A percentile compares a stretch with the other conserved stretches of the same genome.
phyloP scores from a whole-genome alignment of 2,329 filamentous ascomycete genomes.

The Cladophialophora psammophila region DNA sequence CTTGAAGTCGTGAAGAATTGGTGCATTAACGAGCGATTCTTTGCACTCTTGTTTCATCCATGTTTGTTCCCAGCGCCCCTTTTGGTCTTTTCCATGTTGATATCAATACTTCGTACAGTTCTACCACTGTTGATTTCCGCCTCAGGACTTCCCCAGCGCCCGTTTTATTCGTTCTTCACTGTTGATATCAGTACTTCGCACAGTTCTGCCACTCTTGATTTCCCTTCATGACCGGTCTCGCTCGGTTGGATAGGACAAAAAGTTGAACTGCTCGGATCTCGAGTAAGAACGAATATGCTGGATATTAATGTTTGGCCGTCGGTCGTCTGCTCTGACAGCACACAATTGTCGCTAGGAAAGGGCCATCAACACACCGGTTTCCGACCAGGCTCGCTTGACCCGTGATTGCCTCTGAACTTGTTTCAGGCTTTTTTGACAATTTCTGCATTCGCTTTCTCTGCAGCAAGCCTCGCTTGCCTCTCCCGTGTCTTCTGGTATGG shows the following conservation, averaged over 20 bases:
- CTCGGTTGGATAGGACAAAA: background rate
- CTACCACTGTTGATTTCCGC: background rate
- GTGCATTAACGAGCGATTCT: background rate
- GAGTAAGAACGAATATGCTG: background rate
- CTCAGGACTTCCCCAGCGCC: background rate
- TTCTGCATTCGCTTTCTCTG: background rate
- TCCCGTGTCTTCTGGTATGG: constrained; percentile 24
- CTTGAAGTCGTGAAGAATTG: background rate
- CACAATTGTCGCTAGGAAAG: background rate
- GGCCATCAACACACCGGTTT: background rate
- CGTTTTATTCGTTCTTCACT: background rate
- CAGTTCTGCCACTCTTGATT: background rate
- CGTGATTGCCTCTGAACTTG: background rate
- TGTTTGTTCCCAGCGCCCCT: background rate
- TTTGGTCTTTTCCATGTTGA: background rate
- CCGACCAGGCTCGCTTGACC: background rate
- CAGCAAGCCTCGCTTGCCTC: constrained; percentile 2
- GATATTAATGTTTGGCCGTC: background rate
- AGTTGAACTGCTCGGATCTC: background rate
- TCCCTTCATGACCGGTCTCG: background rate
- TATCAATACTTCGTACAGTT: background rate
- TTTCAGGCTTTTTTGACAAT: background rate
- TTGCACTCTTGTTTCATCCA: background rate
- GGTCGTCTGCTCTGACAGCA: background rate
- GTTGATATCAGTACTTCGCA: background rate